phyloP scores from a whole-genome alignment of 2,329 filamentous ascomycete genomes.

The Coleophoma cylindrospora region DNA sequence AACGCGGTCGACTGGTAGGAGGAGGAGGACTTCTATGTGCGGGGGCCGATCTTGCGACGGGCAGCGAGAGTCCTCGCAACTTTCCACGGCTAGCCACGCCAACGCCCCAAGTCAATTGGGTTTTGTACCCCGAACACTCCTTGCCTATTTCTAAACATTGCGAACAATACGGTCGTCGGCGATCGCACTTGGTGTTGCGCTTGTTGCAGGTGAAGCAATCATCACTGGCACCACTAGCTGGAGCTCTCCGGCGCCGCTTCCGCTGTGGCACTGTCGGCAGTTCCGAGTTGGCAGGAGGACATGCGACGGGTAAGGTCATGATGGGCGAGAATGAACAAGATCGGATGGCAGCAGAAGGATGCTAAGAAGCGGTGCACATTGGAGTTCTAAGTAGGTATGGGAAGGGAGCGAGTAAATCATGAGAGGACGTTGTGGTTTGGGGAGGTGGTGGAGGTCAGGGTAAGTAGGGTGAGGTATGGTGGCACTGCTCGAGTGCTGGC shows the following conservation, averaged over 20 bases:
- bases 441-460: not conserved
- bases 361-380: not conserved
- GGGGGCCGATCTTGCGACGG: conserved; percentile 55
- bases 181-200: conserved; percentile 80
- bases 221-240: conserved; percentile 82
- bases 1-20: conserved; percentile 17
- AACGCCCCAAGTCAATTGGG: conserved; percentile 92
- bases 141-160: conserved; percentile 89
- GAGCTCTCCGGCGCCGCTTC: conserved; percentile 80
- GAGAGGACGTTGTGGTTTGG: not conserved
- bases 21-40: conserved; percentile 28
- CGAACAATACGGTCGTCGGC: conserved; percentile 88
- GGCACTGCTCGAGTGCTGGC: not conserved
- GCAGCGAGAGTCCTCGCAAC: conserved; percentile 79
- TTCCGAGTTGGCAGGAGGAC: conserved; percentile 20
- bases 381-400: not conserved
- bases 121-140: conserved; percentile 95
- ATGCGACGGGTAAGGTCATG: conserved; percentile 27
- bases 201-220: conserved; percentile 94
- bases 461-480: not conserved
- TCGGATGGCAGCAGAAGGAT: not conserved
- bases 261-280: conserved; percentile 24
- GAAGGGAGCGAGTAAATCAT: not conserved
- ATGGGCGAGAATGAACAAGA: conserved; percentile 2
- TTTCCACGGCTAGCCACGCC: conserved; percentile 95